Conservation (phyloP, 2,329 filamentous ascomycete genomes). For the Cercospora citrullina region DNA sequence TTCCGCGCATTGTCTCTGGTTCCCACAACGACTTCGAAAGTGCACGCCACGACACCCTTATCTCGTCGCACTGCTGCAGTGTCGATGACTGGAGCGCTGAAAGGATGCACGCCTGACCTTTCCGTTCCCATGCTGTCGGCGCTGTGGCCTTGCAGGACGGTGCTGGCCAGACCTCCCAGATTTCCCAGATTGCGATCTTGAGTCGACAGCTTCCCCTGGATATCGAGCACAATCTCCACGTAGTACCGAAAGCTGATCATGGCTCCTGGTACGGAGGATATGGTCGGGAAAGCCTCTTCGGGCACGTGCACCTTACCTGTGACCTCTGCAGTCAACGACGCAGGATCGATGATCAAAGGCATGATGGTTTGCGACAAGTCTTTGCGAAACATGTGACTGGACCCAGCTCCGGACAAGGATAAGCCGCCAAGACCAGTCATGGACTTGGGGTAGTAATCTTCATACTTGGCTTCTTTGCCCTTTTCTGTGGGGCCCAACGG, state of each 20-base stretch:
- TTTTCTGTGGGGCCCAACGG: slow-evolving; percentile 63
- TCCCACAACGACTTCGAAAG: slow-evolving; percentile 84
- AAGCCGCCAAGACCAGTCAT: slow-evolving; percentile 82
- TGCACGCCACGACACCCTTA: slow-evolving; percentile 85
- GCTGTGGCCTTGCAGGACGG: slow-evolving; percentile 18
- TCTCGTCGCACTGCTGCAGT: slow-evolving; percentile 83
- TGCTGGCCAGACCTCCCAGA: slow-evolving; percentile 31
- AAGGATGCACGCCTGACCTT: slow-evolving; percentile 21
- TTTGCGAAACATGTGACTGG: slow-evolving; percentile 91
- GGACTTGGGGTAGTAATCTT: slow-evolving; percentile 84
- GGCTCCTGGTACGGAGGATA: slow-evolving; percentile 80
- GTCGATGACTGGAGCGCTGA: slow-evolving; percentile 69
- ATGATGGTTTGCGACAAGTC: slow-evolving; percentile 87
- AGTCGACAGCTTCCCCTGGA: slow-evolving; percentile 81
- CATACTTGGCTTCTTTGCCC: slow-evolving; percentile 68
- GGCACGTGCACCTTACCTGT: slow-evolving; percentile 83
- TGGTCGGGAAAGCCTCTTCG: slow-evolving; percentile 89
- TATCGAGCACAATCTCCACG: slow-evolving; percentile 86
- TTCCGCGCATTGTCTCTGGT: slow-evolving; percentile 68
- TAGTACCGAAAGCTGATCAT: slow-evolving; percentile 97
- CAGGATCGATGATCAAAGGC: slow-evolving; percentile 83
- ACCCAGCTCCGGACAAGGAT: slow-evolving; percentile 80
- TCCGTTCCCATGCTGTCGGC: slow-evolving; percentile 15
- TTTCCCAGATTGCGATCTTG: slow-evolving; percentile 57
- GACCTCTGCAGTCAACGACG: slow-evolving; percentile 73